phyloP scores from a whole-genome alignment of 352 stramenopile genomes.

The Paralagenidium karlingii region DNA sequence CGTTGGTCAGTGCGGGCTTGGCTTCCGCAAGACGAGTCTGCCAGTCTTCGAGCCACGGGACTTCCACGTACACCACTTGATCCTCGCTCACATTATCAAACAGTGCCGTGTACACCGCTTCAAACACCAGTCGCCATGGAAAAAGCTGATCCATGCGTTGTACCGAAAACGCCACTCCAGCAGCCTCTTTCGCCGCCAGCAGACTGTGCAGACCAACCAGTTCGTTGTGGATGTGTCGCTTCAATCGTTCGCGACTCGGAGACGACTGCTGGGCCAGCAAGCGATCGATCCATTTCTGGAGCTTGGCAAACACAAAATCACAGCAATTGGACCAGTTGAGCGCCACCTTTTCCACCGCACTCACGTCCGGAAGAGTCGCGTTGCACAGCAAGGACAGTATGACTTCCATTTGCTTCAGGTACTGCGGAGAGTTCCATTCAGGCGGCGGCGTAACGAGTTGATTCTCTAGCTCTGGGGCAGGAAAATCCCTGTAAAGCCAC shows the following conservation, averaged over 20 bases:
- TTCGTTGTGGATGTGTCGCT: background rate
- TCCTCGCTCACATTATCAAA: too few species aligned
- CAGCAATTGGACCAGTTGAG: background rate
- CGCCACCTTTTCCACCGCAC: background rate
- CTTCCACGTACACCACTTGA: too few species aligned
- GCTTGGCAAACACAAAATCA: background rate
- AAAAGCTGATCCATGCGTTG: too few species aligned
- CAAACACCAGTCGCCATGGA: background rate
- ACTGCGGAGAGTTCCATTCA: background rate
- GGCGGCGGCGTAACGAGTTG: background rate
- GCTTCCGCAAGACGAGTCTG: too few species aligned
- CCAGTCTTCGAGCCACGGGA: too few species aligned
- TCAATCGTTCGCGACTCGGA: background rate
- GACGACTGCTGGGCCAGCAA: background rate
- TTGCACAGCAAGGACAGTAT: background rate
- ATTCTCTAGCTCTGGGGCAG: background rate
- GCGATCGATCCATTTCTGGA: background rate
- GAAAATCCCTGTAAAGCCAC: slow-evolving; percentile 1
- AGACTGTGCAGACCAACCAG: background rate
- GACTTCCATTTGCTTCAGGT: background rate
- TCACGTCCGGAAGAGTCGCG: background rate
- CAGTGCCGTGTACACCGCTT: background rate
- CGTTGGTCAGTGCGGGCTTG: too few species aligned
- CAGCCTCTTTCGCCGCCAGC: background rate
- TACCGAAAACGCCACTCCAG: too few species aligned